Conservation (phyloP, 1,284 basidiomycete genomes). For the Sporisorium graminicola region DNA sequence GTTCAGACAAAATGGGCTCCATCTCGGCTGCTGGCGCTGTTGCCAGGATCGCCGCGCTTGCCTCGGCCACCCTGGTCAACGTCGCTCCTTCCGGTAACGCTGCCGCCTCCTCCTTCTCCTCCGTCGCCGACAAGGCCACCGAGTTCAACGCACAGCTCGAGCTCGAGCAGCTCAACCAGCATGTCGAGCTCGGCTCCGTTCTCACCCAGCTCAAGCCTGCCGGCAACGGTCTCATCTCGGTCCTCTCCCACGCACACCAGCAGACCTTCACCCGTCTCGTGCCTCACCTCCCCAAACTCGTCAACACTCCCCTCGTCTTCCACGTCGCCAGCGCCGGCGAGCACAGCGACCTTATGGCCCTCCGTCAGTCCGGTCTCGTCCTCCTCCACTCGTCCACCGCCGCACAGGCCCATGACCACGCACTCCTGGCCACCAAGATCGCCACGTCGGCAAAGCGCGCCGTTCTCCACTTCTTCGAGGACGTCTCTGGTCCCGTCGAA, state of each 20-base stretch:
- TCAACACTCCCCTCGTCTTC: conserved; percentile 57
- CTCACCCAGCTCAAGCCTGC: conserved; percentile 51
- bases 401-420: conserved; percentile 80
- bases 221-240: conserved; percentile 51
- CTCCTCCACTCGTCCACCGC: conserved; percentile 77
- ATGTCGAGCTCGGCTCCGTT: conserved; percentile 49
- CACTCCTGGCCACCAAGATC: conserved; percentile 78
- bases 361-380: conserved; percentile 76
- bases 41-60: conserved; percentile 49
- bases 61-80: conserved; percentile 50
- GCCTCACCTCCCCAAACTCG: conserved; percentile 61
- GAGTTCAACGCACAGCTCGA: conserved; percentile 44
- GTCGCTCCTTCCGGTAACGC: conserved; percentile 42
- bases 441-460: conserved; percentile 76
- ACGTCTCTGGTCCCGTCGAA: conserved; percentile 54
- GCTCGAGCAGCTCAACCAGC: conserved; percentile 53
- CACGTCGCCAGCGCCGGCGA: conserved; percentile 71
- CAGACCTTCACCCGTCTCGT: conserved; percentile 60
- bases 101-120: conserved; percentile 40
- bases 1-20: conserved; percentile 30
- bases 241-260: conserved; percentile 54
- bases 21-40: conserved; percentile 50
- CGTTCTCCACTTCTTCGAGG: conserved; percentile 85
- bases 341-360: conserved; percentile 75
- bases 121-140: conserved; percentile 29